Conservation (phyloP, 225 moss, liverwort and hornwort genomes). For the Physcomitrellopsis africana region DNA sequence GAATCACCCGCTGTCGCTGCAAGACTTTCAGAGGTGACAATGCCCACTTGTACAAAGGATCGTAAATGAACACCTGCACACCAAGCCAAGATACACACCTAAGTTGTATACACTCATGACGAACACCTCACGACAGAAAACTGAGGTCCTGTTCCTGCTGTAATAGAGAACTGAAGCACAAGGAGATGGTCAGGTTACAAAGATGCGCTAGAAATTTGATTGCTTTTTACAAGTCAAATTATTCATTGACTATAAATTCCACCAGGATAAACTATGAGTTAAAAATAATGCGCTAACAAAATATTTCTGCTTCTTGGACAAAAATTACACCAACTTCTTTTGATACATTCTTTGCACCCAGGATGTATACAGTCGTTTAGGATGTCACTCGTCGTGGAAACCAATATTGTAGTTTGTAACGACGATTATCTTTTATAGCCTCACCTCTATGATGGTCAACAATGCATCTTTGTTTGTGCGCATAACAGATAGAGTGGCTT, state of each 20-base stretch:
- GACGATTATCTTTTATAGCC: not conserved
- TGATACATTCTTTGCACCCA: not conserved
- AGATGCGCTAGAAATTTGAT: not conserved
- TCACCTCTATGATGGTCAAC: conserved; percentile 93
- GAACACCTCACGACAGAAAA: no score
- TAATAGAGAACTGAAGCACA: no score
- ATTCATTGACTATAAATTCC: not conserved
- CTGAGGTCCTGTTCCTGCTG: not conserved
- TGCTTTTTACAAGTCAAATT: not conserved
- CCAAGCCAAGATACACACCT: conserved; percentile 8
- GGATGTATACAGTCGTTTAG: not conserved
- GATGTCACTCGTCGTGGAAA: not conserved
- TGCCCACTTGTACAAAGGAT: conserved; percentile 98
- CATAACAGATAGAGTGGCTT: conserved; percentile 92
- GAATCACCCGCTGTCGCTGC: conserved; percentile 83
- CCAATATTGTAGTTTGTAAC: not conserved
- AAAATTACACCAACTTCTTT: not conserved
- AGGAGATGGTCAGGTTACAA: no score
- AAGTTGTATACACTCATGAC: not conserved
- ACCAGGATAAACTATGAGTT: no score
- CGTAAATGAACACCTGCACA: conserved; percentile 92
- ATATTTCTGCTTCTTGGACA: not conserved
- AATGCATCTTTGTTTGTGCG: conserved; percentile 95
- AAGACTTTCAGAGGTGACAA: conserved; percentile 94
- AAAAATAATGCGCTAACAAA: no score